Conservation (phyloP, 1,284 basidiomycete species). For the Phellopilus nigrolimitatus region DNA sequence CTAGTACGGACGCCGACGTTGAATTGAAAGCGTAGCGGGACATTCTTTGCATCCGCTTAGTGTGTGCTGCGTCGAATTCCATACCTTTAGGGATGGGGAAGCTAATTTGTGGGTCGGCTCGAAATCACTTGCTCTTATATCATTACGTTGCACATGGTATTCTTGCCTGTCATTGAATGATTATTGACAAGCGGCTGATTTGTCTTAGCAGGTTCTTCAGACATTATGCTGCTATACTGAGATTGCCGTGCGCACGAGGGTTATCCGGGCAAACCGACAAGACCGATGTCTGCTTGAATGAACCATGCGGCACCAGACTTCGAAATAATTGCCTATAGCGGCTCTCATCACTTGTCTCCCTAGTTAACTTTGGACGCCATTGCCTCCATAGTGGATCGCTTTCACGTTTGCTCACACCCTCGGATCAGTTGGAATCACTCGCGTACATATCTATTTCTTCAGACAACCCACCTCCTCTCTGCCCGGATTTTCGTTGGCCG, state of each 20-base stretch:
- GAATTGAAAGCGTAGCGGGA: not conserved
- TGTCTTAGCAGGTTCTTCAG: not conserved
- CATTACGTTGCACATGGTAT: not conserved
- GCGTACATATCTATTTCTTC: not conserved
- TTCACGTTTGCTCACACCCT: not conserved
- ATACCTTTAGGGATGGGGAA: not conserved
- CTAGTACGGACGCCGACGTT: slow-evolving; percentile 1
- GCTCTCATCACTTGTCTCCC: not conserved
- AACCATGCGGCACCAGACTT: not conserved
- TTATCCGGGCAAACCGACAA: not conserved
- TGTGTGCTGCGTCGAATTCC: not conserved
- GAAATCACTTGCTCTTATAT: not conserved
- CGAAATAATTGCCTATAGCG: slow-evolving; percentile 2
- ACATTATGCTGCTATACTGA: not conserved
- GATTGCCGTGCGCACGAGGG: slow-evolving; percentile 1
- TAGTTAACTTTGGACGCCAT: slow-evolving; percentile 9
- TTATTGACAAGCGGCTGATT: not conserved
- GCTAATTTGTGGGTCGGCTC: not conserved
- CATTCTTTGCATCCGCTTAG: not conserved
- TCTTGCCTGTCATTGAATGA: not conserved
- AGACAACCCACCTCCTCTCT: not conserved
- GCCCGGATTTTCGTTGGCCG: not conserved
- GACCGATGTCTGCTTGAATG: too few relatives aligned
- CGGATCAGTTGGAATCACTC: slow-evolving; percentile 1
- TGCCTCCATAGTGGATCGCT: not conserved